These are phyloP conservation scores for Neodidymelliopsis sp. DNA, from an alignment of 2,329 filamentous ascomycete species.

Conservation along the genomic window DNA sequence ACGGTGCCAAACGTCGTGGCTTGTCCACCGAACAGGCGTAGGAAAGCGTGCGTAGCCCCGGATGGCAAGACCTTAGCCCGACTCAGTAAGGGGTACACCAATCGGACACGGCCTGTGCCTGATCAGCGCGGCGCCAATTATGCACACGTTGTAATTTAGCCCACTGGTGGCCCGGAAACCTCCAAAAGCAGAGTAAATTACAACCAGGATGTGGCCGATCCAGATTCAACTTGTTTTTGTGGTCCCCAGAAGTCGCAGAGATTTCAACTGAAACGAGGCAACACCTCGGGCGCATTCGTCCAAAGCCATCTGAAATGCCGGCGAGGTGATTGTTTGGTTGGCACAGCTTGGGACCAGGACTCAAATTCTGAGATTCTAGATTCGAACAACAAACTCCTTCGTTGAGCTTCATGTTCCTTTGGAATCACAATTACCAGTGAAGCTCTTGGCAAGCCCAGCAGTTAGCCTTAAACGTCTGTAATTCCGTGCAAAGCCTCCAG, in stretches of 20 bases:
- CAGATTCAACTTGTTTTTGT: constrained; percentile 15
- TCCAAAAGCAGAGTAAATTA: constrained; percentile 43
- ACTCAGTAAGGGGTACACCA: constrained; percentile 35
- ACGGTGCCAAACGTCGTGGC: constrained; percentile 45
- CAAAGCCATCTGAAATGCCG: constrained; percentile 3
- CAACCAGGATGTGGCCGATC: constrained; percentile 32
- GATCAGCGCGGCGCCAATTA: constrained; percentile 38
- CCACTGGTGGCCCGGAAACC: constrained; percentile 16
- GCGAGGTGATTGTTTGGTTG: constrained; percentile 14
- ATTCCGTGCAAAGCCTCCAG: constrained; percentile 21
- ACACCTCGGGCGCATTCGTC: constrained; percentile 21
- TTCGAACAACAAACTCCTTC: constrained; percentile 4
- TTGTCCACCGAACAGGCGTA: constrained; percentile 38
- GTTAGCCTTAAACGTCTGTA: constrained; percentile 31
- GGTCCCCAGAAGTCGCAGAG: constrained; percentile 26
- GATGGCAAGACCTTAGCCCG: constrained; percentile 27
- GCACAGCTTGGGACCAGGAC: constrained; percentile 5
- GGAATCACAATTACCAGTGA: constrained; percentile 23
- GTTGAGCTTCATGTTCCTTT: neutral
- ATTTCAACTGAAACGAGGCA: constrained; percentile 30
- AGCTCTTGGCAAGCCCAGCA: constrained; percentile 35
- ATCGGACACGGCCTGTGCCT: constrained; percentile 41
- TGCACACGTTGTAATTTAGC: constrained; percentile 37
- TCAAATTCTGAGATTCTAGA: constrained; percentile 16
- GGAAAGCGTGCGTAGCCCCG: constrained; percentile 31